Evolutionary conservation across 805 yeast species (phyloP), one percentile per base, ranked within the genome.

Genomic region (Ogataea siamensis): DNA sequence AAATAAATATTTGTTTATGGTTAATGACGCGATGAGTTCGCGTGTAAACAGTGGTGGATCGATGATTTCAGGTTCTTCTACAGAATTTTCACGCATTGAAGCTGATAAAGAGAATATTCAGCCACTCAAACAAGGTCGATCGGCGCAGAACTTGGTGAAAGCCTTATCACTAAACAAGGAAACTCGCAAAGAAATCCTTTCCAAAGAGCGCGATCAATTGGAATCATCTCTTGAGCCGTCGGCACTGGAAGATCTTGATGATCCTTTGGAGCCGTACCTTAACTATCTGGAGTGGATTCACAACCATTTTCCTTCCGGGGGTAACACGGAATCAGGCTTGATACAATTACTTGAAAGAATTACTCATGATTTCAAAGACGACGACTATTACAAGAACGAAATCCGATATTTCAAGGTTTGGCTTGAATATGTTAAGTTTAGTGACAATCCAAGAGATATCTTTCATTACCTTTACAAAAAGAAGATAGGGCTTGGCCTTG

Each of bases 341-440:
- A 60, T 87, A 3, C 65, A 61, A 11, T 55, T 85, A 8, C 64
- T 89, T 22, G 95, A 87, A 54, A 64, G 81, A 32, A 83, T 93
- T 49, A 80, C 94, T 0, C 72, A 78, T 26, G 70, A 69, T 43
- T 85, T 87, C 54, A 68, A 79, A 50, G 85, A 83, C 48, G 73
- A 71, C 21, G 62, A 62, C 0, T 78, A 76, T 44, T 91, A 88
- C 57, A 80, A 78, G 42, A 83, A 89, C 56, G 97, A 91, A 56
- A 78, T 91, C 1, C 63, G 97, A 32, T 88, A 84, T 54, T 60
- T 91, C 34, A 73, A 71, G 45, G 71, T 88, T 2, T 91, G 99
- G 97, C 60, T 89, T 26, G 79, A 78, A 48, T 88, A 87, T 57
- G 76, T 84, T 7, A 73, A 71, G 16, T 79, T 73, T 52, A 73